A percentile compares a stretch with the other conserved stretches of the same genome.
Conservation (phyloP, 306 rosid species). For the Quercus cerris region DNA sequence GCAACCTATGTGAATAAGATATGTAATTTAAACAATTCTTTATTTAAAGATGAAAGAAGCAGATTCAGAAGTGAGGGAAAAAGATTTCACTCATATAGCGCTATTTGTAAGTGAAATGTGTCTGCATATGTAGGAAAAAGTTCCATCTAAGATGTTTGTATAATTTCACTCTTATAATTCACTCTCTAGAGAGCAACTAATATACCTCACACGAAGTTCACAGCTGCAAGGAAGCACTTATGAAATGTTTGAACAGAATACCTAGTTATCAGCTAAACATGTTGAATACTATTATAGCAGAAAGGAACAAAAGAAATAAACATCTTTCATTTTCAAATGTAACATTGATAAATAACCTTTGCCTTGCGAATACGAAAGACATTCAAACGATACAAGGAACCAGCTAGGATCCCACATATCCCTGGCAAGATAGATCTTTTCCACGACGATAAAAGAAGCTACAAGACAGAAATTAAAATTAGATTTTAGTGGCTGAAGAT, state of each 20-base stretch:
- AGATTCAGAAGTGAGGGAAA: background rate
- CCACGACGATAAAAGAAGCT: constrained; percentile 98
- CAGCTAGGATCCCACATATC: constrained; percentile 89
- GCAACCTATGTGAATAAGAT: constrained; percentile 1
- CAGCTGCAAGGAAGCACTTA: constrained; percentile 4
- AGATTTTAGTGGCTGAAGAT: constrained; percentile 23
- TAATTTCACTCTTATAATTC: background rate
- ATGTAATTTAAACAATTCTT: background rate
- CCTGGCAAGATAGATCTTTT: constrained; percentile 89
- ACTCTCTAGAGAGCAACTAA: background rate
- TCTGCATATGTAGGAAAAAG: background rate
- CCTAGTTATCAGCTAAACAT: background rate
- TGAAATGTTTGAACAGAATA: background rate
- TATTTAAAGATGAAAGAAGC: background rate
- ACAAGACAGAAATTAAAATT: constrained; percentile 26
- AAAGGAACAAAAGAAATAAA: constrained; percentile 1
- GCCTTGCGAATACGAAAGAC: constrained; percentile 80
- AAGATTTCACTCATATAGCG: background rate
- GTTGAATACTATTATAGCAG: constrained; percentile 11
- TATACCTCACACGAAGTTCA: background rate
- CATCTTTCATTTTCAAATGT: background rate
- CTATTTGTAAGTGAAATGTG: background rate
- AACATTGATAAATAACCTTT: constrained; percentile 51
- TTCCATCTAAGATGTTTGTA: background rate
- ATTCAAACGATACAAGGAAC: constrained; percentile 82